Evolutionary conservation across 108 stramenopile species (phyloP).

Genomic region (Conticribra guillardii): DNA sequence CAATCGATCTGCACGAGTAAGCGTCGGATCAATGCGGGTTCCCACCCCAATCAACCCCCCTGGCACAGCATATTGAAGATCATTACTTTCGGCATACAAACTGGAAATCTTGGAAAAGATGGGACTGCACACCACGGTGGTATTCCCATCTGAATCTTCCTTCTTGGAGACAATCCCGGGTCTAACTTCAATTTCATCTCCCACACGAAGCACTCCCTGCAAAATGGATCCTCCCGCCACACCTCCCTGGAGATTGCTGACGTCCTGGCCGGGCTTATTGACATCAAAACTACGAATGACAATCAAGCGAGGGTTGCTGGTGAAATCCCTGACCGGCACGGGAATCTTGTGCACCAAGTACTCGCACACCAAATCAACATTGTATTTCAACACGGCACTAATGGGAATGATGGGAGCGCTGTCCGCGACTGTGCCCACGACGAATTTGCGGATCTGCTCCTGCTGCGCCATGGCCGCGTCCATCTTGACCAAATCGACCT

Average conservation of each 20-base stretch:
- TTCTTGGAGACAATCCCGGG: slow-evolving; percentile 99
- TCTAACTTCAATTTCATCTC: slow-evolving; percentile 99
- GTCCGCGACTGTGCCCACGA: slow-evolving; percentile 98
- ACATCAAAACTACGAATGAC: slow-evolving; percentile 99
- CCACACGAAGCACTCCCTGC: slow-evolving; percentile 95
- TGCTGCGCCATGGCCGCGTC: slow-evolving; percentile 97
- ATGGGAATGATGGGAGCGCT: slow-evolving; percentile 98
- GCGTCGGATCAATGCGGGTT: slow-evolving; percentile 97
- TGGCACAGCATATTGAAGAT: slow-evolving; percentile 98
- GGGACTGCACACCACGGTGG: slow-evolving; percentile 91
- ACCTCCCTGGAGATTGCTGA: slow-evolving; percentile 93
- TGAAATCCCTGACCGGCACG: slow-evolving; percentile 95
- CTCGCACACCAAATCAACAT: slow-evolving; percentile 99
- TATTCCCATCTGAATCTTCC: slow-evolving; percentile 73
- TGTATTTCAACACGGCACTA: slow-evolving; percentile 97
- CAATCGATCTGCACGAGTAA: slow-evolving; percentile 98
- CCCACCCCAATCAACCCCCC: slow-evolving; percentile 99
- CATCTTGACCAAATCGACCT: slow-evolving; percentile 99
- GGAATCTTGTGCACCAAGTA: slow-evolving; percentile 97
- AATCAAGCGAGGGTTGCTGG: slow-evolving; percentile 92
- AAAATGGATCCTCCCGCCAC: slow-evolving; percentile 99
- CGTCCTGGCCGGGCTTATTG: slow-evolving; percentile 99
- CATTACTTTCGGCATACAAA: slow-evolving; percentile 96
- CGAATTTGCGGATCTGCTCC: slow-evolving; percentile 97
- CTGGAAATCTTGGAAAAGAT: slow-evolving; percentile 91